Conservation (phyloP, 371 early-diverging fungal genomes). For the Chytridium lagenaria region DNA sequence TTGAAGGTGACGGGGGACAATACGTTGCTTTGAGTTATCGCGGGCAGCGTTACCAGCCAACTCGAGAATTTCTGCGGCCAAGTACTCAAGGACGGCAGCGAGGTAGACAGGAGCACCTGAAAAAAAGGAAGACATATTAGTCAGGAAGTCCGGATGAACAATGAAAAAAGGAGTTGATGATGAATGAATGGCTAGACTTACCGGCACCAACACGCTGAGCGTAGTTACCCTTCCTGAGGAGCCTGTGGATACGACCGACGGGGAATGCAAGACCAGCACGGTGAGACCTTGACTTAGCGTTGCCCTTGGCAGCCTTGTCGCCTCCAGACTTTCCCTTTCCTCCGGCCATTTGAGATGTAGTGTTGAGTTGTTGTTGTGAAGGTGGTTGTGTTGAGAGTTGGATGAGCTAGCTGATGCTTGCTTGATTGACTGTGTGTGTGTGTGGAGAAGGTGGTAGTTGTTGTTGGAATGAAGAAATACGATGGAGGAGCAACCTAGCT, state of each 20-base stretch:
- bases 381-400: too few relatives aligned
- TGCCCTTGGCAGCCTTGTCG: slow-evolving; percentile 39
- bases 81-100: slow-evolving; percentile 94
- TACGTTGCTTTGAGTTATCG: slow-evolving; percentile 96
- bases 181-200: slow-evolving; percentile 1
- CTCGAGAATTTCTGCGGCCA: slow-evolving; percentile 95
- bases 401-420: too few relatives aligned
- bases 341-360: slow-evolving; percentile 31
- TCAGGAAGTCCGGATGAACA: neutral
- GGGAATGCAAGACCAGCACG: slow-evolving; percentile 95
- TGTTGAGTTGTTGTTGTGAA: neutral
- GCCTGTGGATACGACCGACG: slow-evolving; percentile 96
- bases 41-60: slow-evolving; percentile 95
- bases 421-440: neutral
- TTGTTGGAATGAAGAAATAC: neutral
- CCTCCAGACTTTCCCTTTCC: slow-evolving; percentile 52
- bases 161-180: neutral
- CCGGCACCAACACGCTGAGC: slow-evolving; percentile 91
- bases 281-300: slow-evolving; percentile 65
- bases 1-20: slow-evolving; percentile 90
- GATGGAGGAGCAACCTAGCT: too few relatives aligned
- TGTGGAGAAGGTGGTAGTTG: too few relatives aligned
- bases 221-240: slow-evolving; percentile 94
- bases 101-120: slow-evolving; percentile 83
- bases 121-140: neutral